phyloP scores from a whole-genome alignment of 306 rosid genomes.

The Mucuna pruriens region DNA sequence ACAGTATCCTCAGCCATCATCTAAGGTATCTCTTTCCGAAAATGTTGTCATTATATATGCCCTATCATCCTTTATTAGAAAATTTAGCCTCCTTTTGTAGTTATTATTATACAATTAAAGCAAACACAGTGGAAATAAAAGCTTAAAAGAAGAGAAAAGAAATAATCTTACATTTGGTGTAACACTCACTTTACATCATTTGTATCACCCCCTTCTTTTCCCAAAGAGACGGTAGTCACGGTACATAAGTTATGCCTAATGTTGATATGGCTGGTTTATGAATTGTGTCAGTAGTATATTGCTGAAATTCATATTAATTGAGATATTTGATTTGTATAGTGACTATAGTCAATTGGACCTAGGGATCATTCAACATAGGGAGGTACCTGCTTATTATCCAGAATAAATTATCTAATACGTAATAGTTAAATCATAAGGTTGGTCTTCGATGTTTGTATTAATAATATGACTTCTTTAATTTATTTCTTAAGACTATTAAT shows the following conservation, averaged over 20 bases:
- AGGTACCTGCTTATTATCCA: neutral
- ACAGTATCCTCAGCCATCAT: conserved; percentile 35
- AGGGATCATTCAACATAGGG: conserved; percentile 22
- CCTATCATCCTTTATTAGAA: neutral
- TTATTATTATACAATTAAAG: neutral
- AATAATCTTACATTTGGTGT: neutral
- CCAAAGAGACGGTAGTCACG: neutral
- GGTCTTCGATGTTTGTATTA: neutral
- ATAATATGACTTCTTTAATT: neutral
- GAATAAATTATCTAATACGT: neutral
- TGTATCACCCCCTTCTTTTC: conserved; percentile 7
- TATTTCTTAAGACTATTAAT: neutral
- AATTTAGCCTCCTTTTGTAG: conserved; percentile 21
- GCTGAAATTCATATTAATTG: neutral
- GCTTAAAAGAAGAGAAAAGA: neutral
- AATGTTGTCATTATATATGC: conserved; percentile 6
- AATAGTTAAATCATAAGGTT: neutral
- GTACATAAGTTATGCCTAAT: conserved; percentile 17
- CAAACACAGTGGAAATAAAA: neutral
- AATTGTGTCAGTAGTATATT: neutral
- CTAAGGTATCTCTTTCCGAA: conserved; percentile 42
- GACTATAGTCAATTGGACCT: neutral
- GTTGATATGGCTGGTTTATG: neutral
- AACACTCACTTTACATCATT: neutral
- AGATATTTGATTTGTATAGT: conserved; percentile 15